Evolutionary conservation across 78 protist genomes (phyloP).

Genomic region (Tieghemostelium lacteum): DNA sequence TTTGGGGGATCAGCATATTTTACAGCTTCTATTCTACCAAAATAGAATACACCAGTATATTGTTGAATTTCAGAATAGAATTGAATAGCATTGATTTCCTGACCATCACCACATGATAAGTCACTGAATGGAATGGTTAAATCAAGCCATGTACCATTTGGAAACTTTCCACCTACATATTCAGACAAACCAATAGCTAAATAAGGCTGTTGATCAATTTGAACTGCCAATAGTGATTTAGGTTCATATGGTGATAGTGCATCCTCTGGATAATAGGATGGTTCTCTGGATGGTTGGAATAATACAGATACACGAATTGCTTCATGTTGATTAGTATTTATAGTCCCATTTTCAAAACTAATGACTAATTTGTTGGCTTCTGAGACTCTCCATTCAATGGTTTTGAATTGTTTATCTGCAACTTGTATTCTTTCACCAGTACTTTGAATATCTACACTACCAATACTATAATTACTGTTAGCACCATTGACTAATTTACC

Average conservation of each 20-base stretch:
- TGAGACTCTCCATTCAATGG: not conserved
- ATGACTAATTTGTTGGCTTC: not conserved
- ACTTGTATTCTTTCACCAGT: too few relatives aligned
- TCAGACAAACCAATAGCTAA: constrained; percentile 37
- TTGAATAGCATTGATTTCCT: constrained; percentile 3
- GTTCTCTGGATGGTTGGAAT: too few relatives aligned
- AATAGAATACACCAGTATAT: constrained; percentile 1
- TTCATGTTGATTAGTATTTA: not conserved
- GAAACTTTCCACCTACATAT: constrained; percentile 52
- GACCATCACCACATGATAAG: constrained; percentile 41
- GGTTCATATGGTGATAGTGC: not conserved
- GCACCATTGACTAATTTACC: constrained; percentile 12
- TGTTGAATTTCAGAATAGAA: not conserved
- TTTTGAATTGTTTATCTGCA: too few relatives aligned
- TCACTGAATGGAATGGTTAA: constrained; percentile 39
- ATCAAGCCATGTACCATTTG: constrained; percentile 7
- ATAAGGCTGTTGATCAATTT: not conserved
- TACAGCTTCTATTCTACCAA: not conserved
- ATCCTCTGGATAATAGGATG: not conserved
- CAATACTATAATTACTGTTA: not conserved
- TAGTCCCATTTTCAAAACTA: constrained; percentile 1
- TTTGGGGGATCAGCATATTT: not conserved
- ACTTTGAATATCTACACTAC: not conserved
- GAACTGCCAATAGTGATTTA: not conserved
- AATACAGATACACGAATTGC: too few relatives aligned